These are phyloP conservation scores for Sclerotinia trifoliorum DNA, from an alignment of 2,329 filamentous ascomycete species.

Conservation along the genomic window DNA sequence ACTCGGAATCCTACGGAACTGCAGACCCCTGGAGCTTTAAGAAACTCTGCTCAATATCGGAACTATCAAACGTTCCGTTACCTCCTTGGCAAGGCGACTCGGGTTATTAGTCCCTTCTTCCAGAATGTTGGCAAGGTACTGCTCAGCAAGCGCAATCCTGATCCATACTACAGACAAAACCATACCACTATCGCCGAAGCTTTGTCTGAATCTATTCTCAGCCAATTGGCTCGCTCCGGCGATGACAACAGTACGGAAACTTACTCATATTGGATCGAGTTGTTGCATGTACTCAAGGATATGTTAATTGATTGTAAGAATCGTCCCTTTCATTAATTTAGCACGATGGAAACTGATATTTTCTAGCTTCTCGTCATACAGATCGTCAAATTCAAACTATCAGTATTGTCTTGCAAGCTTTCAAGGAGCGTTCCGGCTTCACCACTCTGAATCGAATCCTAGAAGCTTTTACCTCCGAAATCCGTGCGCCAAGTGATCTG, in stretches of 20 bases:
- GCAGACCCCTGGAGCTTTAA: conserved; percentile 65
- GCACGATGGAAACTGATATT: conserved; percentile 2
- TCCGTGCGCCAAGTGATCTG: conserved; percentile 42
- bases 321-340: conserved; percentile 18
- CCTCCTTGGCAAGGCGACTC: conserved; percentile 74
- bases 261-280: conserved; percentile 79
- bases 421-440: conserved; percentile 79
- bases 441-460: conserved; percentile 71
- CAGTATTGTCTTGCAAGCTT: conserved; percentile 79
- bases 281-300: conserved; percentile 74
- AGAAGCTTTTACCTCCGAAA: conserved; percentile 62
- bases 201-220: conserved; percentile 68
- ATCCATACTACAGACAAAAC: conserved; percentile 55
- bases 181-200: conserved; percentile 60
- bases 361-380: conserved; percentile 31
- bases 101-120: conserved; percentile 79
- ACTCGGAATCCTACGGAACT: conserved; percentile 43
- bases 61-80: conserved; percentile 78
- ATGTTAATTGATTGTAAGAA: conserved; percentile 67
- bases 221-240: conserved; percentile 54
- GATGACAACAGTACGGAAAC: conserved; percentile 56
- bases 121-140: conserved; percentile 82
- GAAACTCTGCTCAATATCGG: conserved; percentile 51
- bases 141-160: conserved; percentile 70
- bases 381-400: conserved; percentile 52